Evolutionary conservation across 1,139 yeast species (phyloP), one percentile per base, ranked within the genome.

Genomic region (Hemisphaericaspora xylanilytica): DNA sequence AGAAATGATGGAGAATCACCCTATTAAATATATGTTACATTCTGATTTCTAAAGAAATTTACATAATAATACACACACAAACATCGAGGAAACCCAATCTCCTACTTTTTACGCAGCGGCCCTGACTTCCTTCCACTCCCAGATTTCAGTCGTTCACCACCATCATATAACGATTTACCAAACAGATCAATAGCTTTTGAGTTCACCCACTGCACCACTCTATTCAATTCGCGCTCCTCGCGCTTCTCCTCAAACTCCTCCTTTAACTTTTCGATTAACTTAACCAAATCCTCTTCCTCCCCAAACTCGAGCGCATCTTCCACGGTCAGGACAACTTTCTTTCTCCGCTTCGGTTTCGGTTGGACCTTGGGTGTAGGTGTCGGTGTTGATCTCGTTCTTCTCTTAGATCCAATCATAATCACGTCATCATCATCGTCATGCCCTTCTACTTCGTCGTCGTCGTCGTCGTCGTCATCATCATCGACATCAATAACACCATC

Each of bases 131-230:
- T 21, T 16, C 21, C 31, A 28, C 21, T 18, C 18, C 28, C 38
- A 24, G 17, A 22, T 44, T 58, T 67, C 3, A 36, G 40, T 38
- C 54, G 60, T 45, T 69, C 75, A 9, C 75, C 77, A n/a, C 85
- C 85, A 13, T 79, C 84, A 45, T 77, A 80, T 42, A 80, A 75
- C 0, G 75, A 61, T 46, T 69, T 69, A 5, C 80, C 85, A 21
- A 68, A 61, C 34, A 59, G 54, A 12, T 78, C 82, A 17, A 70
- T 50, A 1, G 86, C 85, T 13, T 67, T 59, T 6, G 79, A 70
- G 49, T 81, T 81, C 20, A 78, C 80, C 87, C 87, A 81, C 43
- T 76, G 80, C 4, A 69, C 51, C 18, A 78, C 78, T 38, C 81
- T 57, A 20, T 66, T 62, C 33, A 65, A 53, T 41, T 70, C 78